Evolutionary conservation across 306 rosid species (phyloP), one percentile per base, ranked within the genome.

Genomic region (Cicer arietinum): DNA sequence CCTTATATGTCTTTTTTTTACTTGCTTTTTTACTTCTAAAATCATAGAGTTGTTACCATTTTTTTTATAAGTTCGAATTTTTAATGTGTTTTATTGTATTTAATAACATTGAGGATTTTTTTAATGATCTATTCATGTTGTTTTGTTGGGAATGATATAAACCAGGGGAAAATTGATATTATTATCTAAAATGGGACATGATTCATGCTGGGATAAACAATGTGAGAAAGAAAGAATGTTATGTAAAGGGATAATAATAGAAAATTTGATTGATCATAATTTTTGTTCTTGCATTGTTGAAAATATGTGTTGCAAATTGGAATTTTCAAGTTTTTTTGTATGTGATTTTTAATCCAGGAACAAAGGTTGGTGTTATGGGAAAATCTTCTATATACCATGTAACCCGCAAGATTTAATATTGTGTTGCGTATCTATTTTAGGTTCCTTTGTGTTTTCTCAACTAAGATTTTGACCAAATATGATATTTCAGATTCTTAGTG

Each of bases 281-380:
- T 51, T 61, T n/a, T 51, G 76, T 71, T 57, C 18, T 61, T 39
- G 56, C 8, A 17, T 63, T 58, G 8, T 51, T 65, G 73, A 59
- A 59, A 65, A 30, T 71, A 66, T n/a, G 60, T 22, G 2, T 1
- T 37, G 30, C 6, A 17, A 25, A 16, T 14, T 65, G 10, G 8
- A 37, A 12, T 58, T 66, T 14, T 50, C 25, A 25, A 14, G 6
- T 6, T 40, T 60, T 54, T 60, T 54, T 2, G 11, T 11, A 4
- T 48, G 43, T 65, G 39, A 22, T 46, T 13, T 48, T 35, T 69
- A 53, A 18, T 20, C 65, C 17, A 18, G 5, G 14, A 39, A 53
- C 11, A 53, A 17, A 25, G 42, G 14, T 17, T 17, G 35, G 50
- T 41, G 18, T 22, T 22, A 20, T 20, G 30, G 52, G 73, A 70